Percentiles rank a stretch among this genome's conserved stretches.
These are phyloP conservation scores for Talaromyces proteolyticus DNA, from an alignment of 495 filamentous ascomycete species.

Conservation along the genomic window DNA sequence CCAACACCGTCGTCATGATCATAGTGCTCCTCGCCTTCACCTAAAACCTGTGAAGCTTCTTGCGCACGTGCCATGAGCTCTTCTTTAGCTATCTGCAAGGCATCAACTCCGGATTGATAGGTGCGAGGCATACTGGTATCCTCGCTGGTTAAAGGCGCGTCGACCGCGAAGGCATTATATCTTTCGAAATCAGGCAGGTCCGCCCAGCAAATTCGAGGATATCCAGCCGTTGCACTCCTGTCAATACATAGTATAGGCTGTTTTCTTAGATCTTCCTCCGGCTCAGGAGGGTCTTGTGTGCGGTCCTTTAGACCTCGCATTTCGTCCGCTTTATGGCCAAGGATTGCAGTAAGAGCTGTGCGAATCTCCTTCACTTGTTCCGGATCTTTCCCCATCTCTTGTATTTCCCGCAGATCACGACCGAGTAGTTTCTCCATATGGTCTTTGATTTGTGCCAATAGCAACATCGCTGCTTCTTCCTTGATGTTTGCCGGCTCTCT, in stretches of 20 bases:
- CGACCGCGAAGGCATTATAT: constrained; percentile 25
- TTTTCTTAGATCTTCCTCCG: constrained; percentile 32
- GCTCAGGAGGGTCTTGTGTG: constrained; percentile 33
- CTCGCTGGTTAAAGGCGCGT: constrained; percentile 35
- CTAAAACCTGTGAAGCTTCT: constrained; percentile 39
- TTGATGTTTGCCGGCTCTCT: constrained; percentile 42
- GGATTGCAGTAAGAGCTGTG: constrained; percentile 37
- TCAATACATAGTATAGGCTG: constrained; percentile 40
- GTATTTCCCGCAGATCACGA: constrained; percentile 37
- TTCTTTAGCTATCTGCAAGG: constrained; percentile 49
- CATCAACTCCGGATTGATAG: constrained; percentile 47
- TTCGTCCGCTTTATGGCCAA: constrained; percentile 42
- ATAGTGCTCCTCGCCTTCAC: constrained; percentile 36
- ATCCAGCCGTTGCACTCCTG: constrained; percentile 36
- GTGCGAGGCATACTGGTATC: constrained; percentile 48
- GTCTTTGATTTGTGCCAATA: constrained; percentile 44
- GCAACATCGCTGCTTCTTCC: constrained; percentile 44
- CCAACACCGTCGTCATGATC: constrained; percentile 39
- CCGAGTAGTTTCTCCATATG: constrained; percentile 46
- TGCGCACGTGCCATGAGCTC: constrained; percentile 53
- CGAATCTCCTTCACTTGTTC: constrained; percentile 44
- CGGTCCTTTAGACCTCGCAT: constrained; percentile 40
- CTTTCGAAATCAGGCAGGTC: constrained; percentile 41
- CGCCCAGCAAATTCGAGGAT: constrained; percentile 41
- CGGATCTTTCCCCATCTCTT: constrained; percentile 44